Evolutionary conservation across 345 rosid species (phyloP).

Genomic region (Populus pruinosa): DNA sequence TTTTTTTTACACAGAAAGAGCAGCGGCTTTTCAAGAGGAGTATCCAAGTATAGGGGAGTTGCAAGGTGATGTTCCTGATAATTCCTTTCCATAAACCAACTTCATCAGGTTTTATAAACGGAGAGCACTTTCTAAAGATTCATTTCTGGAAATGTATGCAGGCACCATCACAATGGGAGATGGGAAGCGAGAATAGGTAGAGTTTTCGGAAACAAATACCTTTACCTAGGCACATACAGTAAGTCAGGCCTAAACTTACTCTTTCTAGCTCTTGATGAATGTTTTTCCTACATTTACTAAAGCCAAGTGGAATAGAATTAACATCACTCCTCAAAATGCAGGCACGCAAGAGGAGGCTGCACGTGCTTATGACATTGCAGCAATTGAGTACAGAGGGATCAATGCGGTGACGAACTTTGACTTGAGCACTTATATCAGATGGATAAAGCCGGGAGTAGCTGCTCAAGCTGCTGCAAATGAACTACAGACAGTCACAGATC

Average conservation of each 20-base stretch:
- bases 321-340: neutral
- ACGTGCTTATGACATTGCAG: conserved; percentile 50
- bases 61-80: conserved; percentile 42
- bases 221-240: conserved; percentile 74
- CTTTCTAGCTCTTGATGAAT: neutral
- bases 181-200: conserved; percentile 80
- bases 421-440: conserved; percentile 43
- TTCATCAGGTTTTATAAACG: neutral
- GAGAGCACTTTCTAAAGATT: neutral
- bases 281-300: neutral
- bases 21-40: conserved; percentile 73
- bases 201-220: conserved; percentile 68
- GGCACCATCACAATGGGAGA: conserved; percentile 71
- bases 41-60: conserved; percentile 67
- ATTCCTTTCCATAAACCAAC: neutral
- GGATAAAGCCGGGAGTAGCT: conserved; percentile 45
- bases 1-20: conserved; percentile 42
- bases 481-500: conserved; percentile 13
- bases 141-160: conserved; percentile 17
- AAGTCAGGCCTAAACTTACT: conserved; percentile 7
- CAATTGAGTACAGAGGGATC: conserved; percentile 51
- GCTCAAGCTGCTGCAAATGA: conserved; percentile 22
- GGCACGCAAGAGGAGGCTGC: conserved; percentile 45
- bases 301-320: neutral
- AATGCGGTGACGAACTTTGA: conserved; percentile 58